Evolutionary conservation across 169 alveolate genomes (phyloP), one percentile per base, ranked within the genome.

Genomic region (Eimeria praecox): DNA sequence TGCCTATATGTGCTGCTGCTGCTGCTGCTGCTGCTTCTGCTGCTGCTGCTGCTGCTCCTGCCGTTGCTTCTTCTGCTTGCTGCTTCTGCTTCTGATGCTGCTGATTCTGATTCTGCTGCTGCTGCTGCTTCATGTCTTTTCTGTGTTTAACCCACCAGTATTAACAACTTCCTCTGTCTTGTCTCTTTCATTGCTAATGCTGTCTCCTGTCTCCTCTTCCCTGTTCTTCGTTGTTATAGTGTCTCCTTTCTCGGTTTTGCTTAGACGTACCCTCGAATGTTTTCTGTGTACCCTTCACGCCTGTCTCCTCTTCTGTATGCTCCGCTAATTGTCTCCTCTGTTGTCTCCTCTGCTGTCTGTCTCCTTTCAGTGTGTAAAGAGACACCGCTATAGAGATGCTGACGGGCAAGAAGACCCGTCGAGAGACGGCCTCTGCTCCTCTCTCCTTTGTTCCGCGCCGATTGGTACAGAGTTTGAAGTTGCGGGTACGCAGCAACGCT

Each of bases 401-500:
- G 77, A 83, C 30, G 91, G 91, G 12, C 77, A 52, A 40, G 49
- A 9, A 30, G 91, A 83, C 59, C 77, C 91, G 22, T 83, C 75
- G 10, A 83, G 35, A 83, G 91, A 83, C 30, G 91, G 91, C 91
- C 91, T 83, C 27, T 83, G 91, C 38, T 83, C 91, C 56, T 83
- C 91, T 33, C 49, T 83, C 24, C 73, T 83, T 16, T 83, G 91
- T 54, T 49, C 91, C 35, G 75, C 91, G 20, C 91, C 91, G 16
- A 83, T 83, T 9, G 91, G 91, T 56, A 83, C 91, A n/a, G 77
- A 83, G 49, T 83, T 83, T 83, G 91, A 83, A 83, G 52, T 83
- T 0, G 91, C 42, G 44, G 91, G 91, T 83, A 78, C 5, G 54
- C 56, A n/a, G 75, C 75, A 64, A 27, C 75, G 16, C 75, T 64